Percentiles rank a stretch among this genome's conserved stretches.
phyloP scores from a whole-genome alignment of 108 stramenopile species.

The Bacterosira constricta region DNA sequence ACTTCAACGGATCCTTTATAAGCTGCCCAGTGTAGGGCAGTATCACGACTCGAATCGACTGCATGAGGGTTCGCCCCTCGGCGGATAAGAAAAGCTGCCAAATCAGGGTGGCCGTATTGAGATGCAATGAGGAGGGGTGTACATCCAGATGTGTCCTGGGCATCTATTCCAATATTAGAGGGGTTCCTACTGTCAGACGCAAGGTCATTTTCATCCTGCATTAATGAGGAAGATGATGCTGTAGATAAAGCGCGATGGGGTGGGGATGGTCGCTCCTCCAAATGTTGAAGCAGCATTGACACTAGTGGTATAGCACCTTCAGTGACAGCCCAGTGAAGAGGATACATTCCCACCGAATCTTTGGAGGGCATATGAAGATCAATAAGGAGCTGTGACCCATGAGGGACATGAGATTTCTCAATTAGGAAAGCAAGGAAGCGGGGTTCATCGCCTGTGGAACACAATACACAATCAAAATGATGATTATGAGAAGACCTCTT shows the following conservation, averaged over 20 bases:
- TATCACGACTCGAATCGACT: slow-evolving; percentile 84
- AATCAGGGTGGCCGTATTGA: slow-evolving; percentile 93
- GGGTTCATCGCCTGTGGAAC: slow-evolving; percentile 58
- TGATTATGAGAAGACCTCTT: neutral
- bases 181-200: neutral
- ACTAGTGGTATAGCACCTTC: slow-evolving; percentile 85
- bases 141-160: slow-evolving; percentile 77
- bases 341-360: slow-evolving; percentile 90
- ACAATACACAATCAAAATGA: neutral
- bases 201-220: slow-evolving; percentile 18
- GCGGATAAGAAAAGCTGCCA: slow-evolving; percentile 86
- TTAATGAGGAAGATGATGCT: slow-evolving; percentile 31
- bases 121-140: slow-evolving; percentile 92
- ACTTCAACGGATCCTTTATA: slow-evolving; percentile 93
- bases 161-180: slow-evolving; percentile 49
- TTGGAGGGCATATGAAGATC: slow-evolving; percentile 51
- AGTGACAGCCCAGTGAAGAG: slow-evolving; percentile 96
- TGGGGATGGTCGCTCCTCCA: slow-evolving; percentile 53
- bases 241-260: slow-evolving; percentile 16
- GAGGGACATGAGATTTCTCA: slow-evolving; percentile 43
- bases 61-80: slow-evolving; percentile 79
- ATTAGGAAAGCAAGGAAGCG: slow-evolving; percentile 66
- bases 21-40: slow-evolving; percentile 96
- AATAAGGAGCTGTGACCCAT: slow-evolving; percentile 39
- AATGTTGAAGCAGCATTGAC: slow-evolving; percentile 65